phyloP scores from a whole-genome alignment of 2,329 filamentous ascomycete species.

The Aspergillus texensis region DNA sequence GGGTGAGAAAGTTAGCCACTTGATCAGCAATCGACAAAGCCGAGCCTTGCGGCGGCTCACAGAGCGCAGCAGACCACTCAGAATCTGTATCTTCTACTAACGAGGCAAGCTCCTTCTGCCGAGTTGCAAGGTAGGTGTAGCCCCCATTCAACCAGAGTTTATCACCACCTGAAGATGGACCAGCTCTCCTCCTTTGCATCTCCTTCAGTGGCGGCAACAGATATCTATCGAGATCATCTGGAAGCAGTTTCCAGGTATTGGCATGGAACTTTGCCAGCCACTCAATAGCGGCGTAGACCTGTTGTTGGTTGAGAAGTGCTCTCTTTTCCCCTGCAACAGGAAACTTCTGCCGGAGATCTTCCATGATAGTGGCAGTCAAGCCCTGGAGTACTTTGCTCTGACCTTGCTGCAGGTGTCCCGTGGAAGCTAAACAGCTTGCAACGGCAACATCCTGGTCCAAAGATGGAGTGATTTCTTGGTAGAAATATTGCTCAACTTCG shows the following conservation, averaged over 20 bases:
- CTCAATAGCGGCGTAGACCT: slow-evolving; percentile 58
- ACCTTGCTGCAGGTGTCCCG: slow-evolving; percentile 24
- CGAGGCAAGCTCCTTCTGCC: slow-evolving; percentile 57
- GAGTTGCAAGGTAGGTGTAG: slow-evolving; percentile 69
- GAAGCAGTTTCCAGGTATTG: slow-evolving; percentile 49
- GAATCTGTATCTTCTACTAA: slow-evolving; percentile 52
- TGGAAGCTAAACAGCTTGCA: slow-evolving; percentile 55
- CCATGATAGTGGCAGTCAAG: slow-evolving; percentile 59
- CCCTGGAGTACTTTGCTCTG: slow-evolving; percentile 25
- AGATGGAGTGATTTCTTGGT: slow-evolving; percentile 56
- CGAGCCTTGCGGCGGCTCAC: slow-evolving; percentile 31
- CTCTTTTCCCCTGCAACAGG: slow-evolving; percentile 53
- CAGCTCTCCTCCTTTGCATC: slow-evolving; percentile 31
- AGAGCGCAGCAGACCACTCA: slow-evolving; percentile 60
- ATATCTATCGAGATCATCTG: slow-evolving; percentile 30
- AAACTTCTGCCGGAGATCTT: slow-evolving; percentile 57
- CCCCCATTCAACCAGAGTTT: slow-evolving; percentile 66
- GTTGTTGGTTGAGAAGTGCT: slow-evolving; percentile 47
- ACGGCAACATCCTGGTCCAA: slow-evolving; percentile 51
- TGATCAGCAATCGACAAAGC: slow-evolving; percentile 50
- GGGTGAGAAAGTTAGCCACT: slow-evolving; percentile 54
- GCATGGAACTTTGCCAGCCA: slow-evolving; percentile 67
- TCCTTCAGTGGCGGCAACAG: slow-evolving; percentile 60
- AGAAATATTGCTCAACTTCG: slow-evolving; percentile 68
- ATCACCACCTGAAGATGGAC: slow-evolving; percentile 8